Conservation (phyloP, 1,284 basidiomycete genomes). For the Meira nashicola region DNA sequence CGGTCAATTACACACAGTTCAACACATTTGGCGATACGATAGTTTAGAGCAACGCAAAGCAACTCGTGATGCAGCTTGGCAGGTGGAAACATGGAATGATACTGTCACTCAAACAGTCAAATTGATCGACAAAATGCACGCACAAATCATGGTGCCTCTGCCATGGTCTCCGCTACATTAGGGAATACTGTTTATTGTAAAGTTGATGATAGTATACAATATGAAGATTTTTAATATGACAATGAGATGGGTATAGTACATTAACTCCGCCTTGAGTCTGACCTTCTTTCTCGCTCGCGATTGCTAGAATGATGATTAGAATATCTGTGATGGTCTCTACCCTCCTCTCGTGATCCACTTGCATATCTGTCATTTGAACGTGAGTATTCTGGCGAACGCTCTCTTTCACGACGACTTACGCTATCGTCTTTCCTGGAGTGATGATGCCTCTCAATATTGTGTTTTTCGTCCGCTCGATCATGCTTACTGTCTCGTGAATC, state of each 20-base stretch:
- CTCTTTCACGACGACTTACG: neutral
- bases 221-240: neutral
- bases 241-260: neutral
- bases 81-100: slow-evolving; percentile 50
- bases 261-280: neutral
- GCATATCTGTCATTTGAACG: too few relatives aligned
- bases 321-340: neutral
- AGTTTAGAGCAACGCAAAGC: slow-evolving; percentile 46
- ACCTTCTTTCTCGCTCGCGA: neutral
- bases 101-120: slow-evolving; percentile 50
- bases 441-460: neutral
- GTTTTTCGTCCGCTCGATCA: neutral
- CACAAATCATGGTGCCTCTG: slow-evolving; percentile 46
- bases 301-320: neutral
- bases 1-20: slow-evolving; percentile 47
- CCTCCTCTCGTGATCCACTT: too few relatives aligned
- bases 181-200: neutral
- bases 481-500: neutral
- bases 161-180: slow-evolving; percentile 27
- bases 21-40: slow-evolving; percentile 49
- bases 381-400: neutral
- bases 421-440: neutral
- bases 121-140: slow-evolving; percentile 50
- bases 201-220: neutral
- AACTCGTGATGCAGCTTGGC: slow-evolving; percentile 48